Base-by-base conservation (phyloP, 257 asterid genomes). In the Echium plantagineum region DNA sequence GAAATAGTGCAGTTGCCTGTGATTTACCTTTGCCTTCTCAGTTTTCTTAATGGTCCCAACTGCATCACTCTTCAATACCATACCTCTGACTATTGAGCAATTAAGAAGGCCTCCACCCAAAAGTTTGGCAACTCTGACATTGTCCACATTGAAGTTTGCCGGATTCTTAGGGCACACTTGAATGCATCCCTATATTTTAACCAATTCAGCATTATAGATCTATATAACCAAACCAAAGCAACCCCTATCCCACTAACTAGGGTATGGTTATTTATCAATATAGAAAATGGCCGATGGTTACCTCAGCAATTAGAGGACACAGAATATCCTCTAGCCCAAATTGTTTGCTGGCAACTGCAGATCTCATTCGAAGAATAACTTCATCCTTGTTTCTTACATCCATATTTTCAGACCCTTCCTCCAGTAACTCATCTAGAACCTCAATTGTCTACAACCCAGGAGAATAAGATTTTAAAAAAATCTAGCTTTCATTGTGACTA, bases 141-240 rank as follows among this genome's bases (percentile, higher is more conserved):
- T 88, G 78, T 88, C 98, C 73, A 93, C 99, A 64, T 86, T 93
- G 77, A 93, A 93, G 77, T 89, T 93, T 18, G 79, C 78, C 12
- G 95, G 96, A 77, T 86, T 89, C 67, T 78, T 82, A 53, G 99
- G 99, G 78, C 99, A 93, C 71, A 89, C 96, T 82, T 89, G 94
- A 26, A 86, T 86, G 73, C 99, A 93, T 26, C 95, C 97, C 99
- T 93, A 63, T 71, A 70, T 59, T 64, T 21, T 57, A 72, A n/a
- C n/a, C 53, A 49, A 68, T 22, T 52, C 52, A 19, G 26, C 21
- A 6, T 46, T 35, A 46, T 19, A 28, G 35, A 52, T 32, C 32
- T 6, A 28, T 28, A 28, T 3, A 28, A 28, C 32, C 32, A 28
- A 28, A 28, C 32, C 32, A 28, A 24, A 28, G 7, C 32, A 28